phyloP scores from a whole-genome alignment of 2,329 filamentous ascomycete species.

The Ceratocystis colombiana region DNA sequence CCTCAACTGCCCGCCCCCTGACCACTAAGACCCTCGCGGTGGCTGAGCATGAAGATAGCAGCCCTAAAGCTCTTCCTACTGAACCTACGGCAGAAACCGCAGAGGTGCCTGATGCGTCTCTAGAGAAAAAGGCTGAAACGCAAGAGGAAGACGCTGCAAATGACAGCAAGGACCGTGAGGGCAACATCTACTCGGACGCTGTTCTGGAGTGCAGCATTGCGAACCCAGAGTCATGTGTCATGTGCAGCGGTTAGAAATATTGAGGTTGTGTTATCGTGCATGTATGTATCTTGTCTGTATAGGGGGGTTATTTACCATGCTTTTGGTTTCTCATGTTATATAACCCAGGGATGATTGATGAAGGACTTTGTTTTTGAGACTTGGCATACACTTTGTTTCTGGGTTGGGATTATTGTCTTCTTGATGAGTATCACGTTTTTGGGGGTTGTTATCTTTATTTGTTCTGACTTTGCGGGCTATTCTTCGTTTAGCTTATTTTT shows the following conservation, averaged over 20 bases:
- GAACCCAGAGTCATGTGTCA: constrained; percentile 86
- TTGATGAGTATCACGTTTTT: constrained; percentile 8
- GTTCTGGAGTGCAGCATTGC: constrained; percentile 93
- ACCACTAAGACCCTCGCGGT: constrained; percentile 61
- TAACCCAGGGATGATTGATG: background rate
- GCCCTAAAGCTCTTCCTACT: constrained; percentile 64
- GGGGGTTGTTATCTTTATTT: background rate
- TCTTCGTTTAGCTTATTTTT: too few relatives aligned
- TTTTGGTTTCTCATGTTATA: constrained; percentile 9
- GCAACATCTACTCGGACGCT: constrained; percentile 91
- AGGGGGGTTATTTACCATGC: too few relatives aligned
- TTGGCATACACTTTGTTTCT: background rate
- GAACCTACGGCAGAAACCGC: constrained; percentile 59
- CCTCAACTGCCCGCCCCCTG: constrained; percentile 51
- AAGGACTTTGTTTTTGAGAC: background rate
- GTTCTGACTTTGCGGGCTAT: constrained; percentile 4
- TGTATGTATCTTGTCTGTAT: background rate
- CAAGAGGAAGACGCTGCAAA: constrained; percentile 66
- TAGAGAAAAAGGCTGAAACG: constrained; percentile 41
- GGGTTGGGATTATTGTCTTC: background rate
- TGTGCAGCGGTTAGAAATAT: constrained; percentile 76
- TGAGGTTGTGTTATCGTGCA: background rate
- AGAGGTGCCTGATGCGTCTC: constrained; percentile 50
- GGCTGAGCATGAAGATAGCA: constrained; percentile 51
- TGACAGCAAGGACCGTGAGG: constrained; percentile 64